phyloP scores from a whole-genome alignment of 345 rosid genomes.

The Eutrema japonicum region DNA sequence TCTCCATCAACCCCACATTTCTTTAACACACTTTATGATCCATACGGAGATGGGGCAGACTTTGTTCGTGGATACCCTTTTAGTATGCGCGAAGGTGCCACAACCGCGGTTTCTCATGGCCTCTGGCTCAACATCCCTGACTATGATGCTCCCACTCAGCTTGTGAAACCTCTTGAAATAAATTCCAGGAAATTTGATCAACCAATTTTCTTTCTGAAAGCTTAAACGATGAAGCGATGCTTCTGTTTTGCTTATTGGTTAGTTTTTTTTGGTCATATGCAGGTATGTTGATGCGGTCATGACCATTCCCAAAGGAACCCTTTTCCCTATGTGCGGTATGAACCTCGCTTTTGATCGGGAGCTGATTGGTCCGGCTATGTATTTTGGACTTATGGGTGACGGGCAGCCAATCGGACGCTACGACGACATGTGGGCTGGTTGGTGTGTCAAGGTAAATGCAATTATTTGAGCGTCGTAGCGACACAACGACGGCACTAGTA shows the following conservation, averaged over 20 bases:
- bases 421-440: slow-evolving; percentile 45
- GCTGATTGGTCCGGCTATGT: slow-evolving; percentile 51
- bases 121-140: slow-evolving; percentile 96
- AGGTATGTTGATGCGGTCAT: slow-evolving; percentile 84
- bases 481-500: not conserved
- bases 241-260: slow-evolving; percentile 25
- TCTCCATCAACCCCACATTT: slow-evolving; percentile 75
- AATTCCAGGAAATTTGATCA: slow-evolving; percentile 60
- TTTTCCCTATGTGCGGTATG: slow-evolving; percentile 95
- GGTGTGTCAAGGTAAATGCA: slow-evolving; percentile 42
- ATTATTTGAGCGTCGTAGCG: not conserved
- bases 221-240: slow-evolving; percentile 5
- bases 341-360: slow-evolving; percentile 77
- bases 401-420: slow-evolving; percentile 46
- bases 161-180: slow-evolving; percentile 86
- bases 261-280: slow-evolving; percentile 17
- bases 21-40: slow-evolving; percentile 86
- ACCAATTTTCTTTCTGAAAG: slow-evolving; percentile 9
- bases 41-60: slow-evolving; percentile 75
- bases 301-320: slow-evolving; percentile 83
- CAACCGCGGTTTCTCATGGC: slow-evolving; percentile 83
- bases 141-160: slow-evolving; percentile 93
- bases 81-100: slow-evolving; percentile 81
- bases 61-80: slow-evolving; percentile 92
- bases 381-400: slow-evolving; percentile 47